Conservation (phyloP, 768 basidiomycete genomes). For the Lentinula sp. region DNA sequence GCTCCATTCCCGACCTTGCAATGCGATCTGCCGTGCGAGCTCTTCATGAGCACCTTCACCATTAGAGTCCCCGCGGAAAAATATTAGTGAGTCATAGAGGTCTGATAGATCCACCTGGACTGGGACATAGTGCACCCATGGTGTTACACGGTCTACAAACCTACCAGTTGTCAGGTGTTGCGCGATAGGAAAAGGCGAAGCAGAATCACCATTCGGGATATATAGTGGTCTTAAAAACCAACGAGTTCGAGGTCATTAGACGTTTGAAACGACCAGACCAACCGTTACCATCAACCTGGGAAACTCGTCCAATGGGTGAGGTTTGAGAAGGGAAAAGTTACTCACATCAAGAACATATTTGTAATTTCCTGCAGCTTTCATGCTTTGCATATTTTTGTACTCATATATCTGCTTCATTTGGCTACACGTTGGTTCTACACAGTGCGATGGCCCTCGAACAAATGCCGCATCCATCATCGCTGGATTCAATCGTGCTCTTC, state of each 20-base stretch:
- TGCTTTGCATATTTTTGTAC: conserved; percentile 33
- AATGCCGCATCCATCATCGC: conserved; percentile 55
- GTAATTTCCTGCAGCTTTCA: conserved; percentile 39
- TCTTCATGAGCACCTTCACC: conserved; percentile 53
- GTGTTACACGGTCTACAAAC: conserved; percentile 46
- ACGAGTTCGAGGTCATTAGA: conserved; percentile 50
- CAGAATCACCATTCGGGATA: conserved; percentile 56
- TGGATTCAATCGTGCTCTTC: conserved; percentile 28
- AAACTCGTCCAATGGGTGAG: neutral
- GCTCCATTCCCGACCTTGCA: conserved; percentile 53
- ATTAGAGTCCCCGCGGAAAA: conserved; percentile 60
- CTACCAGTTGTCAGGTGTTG: conserved; percentile 16
- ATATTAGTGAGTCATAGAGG: conserved; percentile 62
- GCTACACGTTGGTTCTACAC: conserved; percentile 35
- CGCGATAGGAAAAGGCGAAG: neutral
- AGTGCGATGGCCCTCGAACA: conserved; percentile 32
- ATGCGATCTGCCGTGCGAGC: conserved; percentile 50
- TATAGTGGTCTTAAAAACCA: conserved; percentile 58
- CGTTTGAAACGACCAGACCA: conserved; percentile 64
- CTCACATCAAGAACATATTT: conserved; percentile 56
- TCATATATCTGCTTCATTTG: conserved; percentile 39
- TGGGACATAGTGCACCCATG: conserved; percentile 74
- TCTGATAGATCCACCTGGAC: conserved; percentile 59
- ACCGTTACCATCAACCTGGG: conserved; percentile 50
- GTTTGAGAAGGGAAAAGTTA: conserved; percentile 7